Conservation (phyloP, 1,284 basidiomycete species). For the Neonothopanus nambi region DNA sequence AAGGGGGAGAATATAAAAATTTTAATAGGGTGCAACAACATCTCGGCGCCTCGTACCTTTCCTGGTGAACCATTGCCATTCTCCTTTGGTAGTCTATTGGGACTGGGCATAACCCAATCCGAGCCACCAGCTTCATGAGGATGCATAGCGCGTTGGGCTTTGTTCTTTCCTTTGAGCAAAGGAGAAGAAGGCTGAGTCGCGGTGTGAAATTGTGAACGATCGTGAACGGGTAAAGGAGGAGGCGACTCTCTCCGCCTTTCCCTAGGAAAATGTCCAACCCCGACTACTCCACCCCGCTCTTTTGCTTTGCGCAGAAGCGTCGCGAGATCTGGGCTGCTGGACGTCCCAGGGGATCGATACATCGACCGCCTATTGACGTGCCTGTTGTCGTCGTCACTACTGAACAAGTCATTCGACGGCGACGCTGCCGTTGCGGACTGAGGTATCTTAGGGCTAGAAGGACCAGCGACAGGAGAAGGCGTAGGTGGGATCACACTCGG, state of each 20-base stretch:
- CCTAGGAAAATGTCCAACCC: too few relatives aligned
- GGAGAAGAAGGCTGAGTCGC: conserved; percentile 6
- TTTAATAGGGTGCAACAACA: not conserved
- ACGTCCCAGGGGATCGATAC: conserved; percentile 84
- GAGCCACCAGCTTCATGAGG: conserved; percentile 17
- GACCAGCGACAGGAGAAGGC: conserved; percentile 41
- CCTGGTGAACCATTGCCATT: conserved; percentile 39
- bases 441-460: conserved; percentile 24
- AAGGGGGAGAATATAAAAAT: conserved; percentile 9
- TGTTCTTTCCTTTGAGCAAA: conserved; percentile 7
- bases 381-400: conserved; percentile 63
- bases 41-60: conserved; percentile 37
- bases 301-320: conserved; percentile 81
- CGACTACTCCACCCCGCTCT: conserved; percentile 53
- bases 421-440: not conserved
- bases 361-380: conserved; percentile 74
- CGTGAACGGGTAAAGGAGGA: conserved; percentile 46
- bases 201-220: conserved; percentile 19
- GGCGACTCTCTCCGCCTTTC: conserved; percentile 48
- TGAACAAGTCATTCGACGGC: conserved; percentile 53
- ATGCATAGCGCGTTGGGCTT: conserved; percentile 13
- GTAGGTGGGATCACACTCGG: conserved; percentile 61
- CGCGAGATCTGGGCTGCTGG: conserved; percentile 85
- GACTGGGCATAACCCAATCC: conserved; percentile 55
- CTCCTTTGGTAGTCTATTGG: conserved; percentile 20